phyloP scores from a whole-genome alignment of 2,329 filamentous ascomycete species.

The Cercospora nicotianae region DNA sequence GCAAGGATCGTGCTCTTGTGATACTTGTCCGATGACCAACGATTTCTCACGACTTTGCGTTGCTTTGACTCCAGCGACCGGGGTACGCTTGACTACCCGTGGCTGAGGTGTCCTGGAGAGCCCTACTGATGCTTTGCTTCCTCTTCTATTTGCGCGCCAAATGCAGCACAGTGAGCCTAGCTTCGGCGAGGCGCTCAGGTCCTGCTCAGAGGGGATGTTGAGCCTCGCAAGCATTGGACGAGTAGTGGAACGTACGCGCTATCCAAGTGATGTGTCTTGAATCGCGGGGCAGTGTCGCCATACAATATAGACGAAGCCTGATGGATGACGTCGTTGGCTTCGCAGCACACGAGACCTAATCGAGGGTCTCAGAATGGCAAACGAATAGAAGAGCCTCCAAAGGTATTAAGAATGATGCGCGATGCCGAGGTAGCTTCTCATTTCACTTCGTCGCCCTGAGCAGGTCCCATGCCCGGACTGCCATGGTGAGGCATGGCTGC shows the following conservation, averaged over 20 bases:
- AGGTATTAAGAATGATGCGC: background rate
- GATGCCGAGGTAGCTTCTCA: slow-evolving; percentile 22
- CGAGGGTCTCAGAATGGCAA: background rate
- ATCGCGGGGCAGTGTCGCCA: background rate
- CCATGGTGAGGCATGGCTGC: slow-evolving; percentile 35
- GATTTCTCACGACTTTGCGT: background rate
- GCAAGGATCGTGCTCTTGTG: background rate
- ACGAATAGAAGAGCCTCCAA: background rate
- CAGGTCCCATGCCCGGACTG: slow-evolving; percentile 33
- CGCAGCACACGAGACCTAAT: background rate
- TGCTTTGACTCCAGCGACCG: background rate
- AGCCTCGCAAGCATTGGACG: background rate
- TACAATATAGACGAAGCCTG: background rate
- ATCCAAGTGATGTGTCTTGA: background rate
- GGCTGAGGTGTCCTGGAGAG: background rate
- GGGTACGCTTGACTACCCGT: background rate
- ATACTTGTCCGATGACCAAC: background rate
- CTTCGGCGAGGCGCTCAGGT: background rate
- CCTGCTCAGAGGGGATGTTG: background rate
- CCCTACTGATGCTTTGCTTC: background rate
- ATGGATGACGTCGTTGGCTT: background rate
- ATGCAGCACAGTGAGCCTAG: background rate
- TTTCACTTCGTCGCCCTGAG: slow-evolving; percentile 35
- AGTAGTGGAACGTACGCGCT: background rate
- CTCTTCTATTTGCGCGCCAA: background rate